Evolutionary conservation across 2,329 filamentous ascomycete genomes (phyloP).

Genomic region (Cryoendolithus antarcticus): DNA sequence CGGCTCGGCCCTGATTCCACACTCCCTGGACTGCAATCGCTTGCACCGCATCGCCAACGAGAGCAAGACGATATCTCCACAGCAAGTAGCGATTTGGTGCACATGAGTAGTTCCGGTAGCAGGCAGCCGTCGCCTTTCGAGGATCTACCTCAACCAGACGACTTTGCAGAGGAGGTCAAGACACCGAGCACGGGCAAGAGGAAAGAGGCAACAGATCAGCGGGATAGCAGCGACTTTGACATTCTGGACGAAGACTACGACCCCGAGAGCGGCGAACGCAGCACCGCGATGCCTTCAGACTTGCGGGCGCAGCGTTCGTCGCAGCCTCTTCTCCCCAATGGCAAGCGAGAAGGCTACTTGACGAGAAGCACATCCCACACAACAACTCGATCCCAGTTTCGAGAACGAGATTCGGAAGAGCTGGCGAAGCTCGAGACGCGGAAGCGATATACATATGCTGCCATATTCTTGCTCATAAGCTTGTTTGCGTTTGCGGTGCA

Average conservation of each 20-base stretch:
- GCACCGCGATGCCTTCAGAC: conserved; percentile 37
- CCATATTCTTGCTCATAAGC: conserved; percentile 69
- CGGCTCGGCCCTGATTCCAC: conserved; percentile 6
- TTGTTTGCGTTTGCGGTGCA: conserved; percentile 83
- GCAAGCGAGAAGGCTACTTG: conserved; percentile 25
- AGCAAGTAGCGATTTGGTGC: conserved; percentile 16
- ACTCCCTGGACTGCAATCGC: conserved; percentile 5
- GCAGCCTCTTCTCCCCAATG: conserved; percentile 41
- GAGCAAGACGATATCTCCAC: conserved; percentile 9
- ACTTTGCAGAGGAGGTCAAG: conserved; percentile 1
- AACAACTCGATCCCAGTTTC: conserved; percentile 31
- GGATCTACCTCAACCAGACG: conserved; percentile 15
- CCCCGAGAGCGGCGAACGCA: conserved; percentile 13
- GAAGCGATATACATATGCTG: conserved; percentile 78
- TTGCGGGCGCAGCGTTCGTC: conserved; percentile 28
- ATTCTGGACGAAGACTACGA: conserved; percentile 31
- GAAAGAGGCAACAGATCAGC: conserved; percentile 5
- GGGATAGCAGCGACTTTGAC: conserved; percentile 29
- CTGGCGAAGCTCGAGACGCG: conserved; percentile 54
- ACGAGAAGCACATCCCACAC: not conserved
- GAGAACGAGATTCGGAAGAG: conserved; percentile 62
- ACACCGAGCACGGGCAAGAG: not conserved
- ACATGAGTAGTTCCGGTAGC: conserved; percentile 18
- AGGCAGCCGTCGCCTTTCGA: conserved; percentile 20
- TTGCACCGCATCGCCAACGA: conserved; percentile 1